phyloP scores from a whole-genome alignment of 2,329 filamentous ascomycete species.

The Neonectria neomacrospora region DNA sequence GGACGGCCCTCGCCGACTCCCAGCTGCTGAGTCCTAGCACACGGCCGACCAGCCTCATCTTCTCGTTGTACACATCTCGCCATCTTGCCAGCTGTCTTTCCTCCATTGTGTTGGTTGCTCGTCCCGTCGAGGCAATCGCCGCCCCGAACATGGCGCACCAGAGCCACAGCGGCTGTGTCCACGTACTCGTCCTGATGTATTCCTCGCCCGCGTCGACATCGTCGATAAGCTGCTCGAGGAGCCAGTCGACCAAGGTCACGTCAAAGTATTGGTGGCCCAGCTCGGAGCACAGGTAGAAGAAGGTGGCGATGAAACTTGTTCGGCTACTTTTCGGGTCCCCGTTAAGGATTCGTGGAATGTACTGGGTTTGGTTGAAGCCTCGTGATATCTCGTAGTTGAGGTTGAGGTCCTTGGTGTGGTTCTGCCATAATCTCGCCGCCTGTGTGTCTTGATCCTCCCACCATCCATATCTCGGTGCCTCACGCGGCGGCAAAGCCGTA shows the following conservation, averaged over 20 bases:
- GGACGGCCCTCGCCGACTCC: constrained; percentile 51
- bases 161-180: constrained; percentile 57
- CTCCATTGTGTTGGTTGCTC: constrained; percentile 50
- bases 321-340: constrained; percentile 53
- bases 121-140: constrained; percentile 53
- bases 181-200: constrained; percentile 54
- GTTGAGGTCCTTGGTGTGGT: constrained; percentile 50
- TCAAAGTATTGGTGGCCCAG: constrained; percentile 55
- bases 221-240: constrained; percentile 58
- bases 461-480: constrained; percentile 52
- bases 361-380: constrained; percentile 47
- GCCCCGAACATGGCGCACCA: constrained; percentile 60
- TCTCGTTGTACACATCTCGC: constrained; percentile 53
- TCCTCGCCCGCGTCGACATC: constrained; percentile 56
- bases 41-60: constrained; percentile 54
- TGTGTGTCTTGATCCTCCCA: constrained; percentile 51
- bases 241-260: constrained; percentile 57
- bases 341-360: constrained; percentile 50
- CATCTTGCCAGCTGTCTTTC: constrained; percentile 52
- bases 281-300: constrained; percentile 60
- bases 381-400: constrained; percentile 53
- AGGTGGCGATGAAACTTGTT: constrained; percentile 58
- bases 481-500: constrained; percentile 48
- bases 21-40: constrained; percentile 53
- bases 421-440: constrained; percentile 51